phyloP scores from a whole-genome alignment of 2,329 filamentous ascomycete genomes.

The Huntiella bhutanensis region DNA sequence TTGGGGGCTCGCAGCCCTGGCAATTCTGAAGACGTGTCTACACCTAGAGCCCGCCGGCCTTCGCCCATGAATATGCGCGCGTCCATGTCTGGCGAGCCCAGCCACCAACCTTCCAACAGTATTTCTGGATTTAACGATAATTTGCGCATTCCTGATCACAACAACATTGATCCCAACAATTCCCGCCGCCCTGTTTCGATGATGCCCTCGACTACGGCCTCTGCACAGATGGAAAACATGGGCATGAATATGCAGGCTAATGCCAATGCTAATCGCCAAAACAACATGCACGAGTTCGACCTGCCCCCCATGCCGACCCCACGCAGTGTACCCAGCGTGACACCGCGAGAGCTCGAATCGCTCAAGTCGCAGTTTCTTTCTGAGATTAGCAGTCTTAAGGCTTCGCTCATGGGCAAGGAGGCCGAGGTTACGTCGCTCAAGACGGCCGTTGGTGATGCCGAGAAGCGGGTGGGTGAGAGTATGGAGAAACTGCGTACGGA shows the following conservation, averaged over 20 bases:
- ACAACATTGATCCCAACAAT: slow-evolving; percentile 14
- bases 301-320: slow-evolving; percentile 88
- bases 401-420: slow-evolving; percentile 79
- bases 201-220: slow-evolving; percentile 6
- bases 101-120: slow-evolving; percentile 49
- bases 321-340: slow-evolving; percentile 75
- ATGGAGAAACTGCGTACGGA: slow-evolving; percentile 71
- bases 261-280: slow-evolving; percentile 31
- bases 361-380: slow-evolving; percentile 81
- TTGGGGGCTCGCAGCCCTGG: slow-evolving; percentile 4
- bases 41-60: slow-evolving; percentile 29
- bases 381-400: slow-evolving; percentile 85
- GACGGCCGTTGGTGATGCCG: slow-evolving; percentile 71
- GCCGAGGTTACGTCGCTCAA: slow-evolving; percentile 80
- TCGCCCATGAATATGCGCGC: slow-evolving; percentile 22
- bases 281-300: slow-evolving; percentile 58
- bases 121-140: slow-evolving; percentile 80
- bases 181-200: slow-evolving; percentile 17
- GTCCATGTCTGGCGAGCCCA: slow-evolving; percentile 21
- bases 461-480: slow-evolving; percentile 75
- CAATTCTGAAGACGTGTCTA: slow-evolving; percentile 5
- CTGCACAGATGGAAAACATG: slow-evolving; percentile 1
- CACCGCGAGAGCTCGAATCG: slow-evolving; percentile 77
- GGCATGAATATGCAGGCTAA: slow-evolving; percentile 14
- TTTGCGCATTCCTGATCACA: slow-evolving; percentile 22